These are phyloP conservation scores for Skeletonema marinoi DNA, from an alignment of 108 stramenopile genomes.

Conservation along the genomic window DNA sequence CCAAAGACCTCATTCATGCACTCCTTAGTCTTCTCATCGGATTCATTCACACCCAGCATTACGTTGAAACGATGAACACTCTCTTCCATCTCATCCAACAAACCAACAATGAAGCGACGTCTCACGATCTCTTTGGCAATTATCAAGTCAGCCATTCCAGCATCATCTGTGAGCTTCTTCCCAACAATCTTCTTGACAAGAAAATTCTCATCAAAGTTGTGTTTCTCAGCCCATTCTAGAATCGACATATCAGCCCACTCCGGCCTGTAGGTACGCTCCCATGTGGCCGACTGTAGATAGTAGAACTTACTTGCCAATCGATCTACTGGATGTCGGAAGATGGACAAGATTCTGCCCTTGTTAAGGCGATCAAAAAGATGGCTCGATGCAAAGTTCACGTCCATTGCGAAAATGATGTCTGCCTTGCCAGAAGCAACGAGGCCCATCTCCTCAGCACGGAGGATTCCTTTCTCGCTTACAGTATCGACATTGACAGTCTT, in stretches of 20 bases:
- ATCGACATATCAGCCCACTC: conserved; percentile 39
- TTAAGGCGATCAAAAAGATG: conserved; percentile 36
- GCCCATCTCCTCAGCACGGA: conserved; percentile 30
- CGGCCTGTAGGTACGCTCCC: conserved; percentile 46
- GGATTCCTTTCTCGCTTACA: conserved; percentile 36
- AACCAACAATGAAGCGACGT: conserved; percentile 50
- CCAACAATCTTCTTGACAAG: conserved; percentile 30
- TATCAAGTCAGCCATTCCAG: conserved; percentile 22
- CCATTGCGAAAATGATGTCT: conserved; percentile 50
- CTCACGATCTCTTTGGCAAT: conserved; percentile 50
- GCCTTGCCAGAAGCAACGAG: conserved; percentile 27
- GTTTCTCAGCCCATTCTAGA: conserved; percentile 41
- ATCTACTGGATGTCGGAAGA: conserved; percentile 51
- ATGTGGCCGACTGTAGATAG: conserved; percentile 46
- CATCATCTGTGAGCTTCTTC: conserved; percentile 12
- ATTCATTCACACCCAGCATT: conserved; percentile 24
- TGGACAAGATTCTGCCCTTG: conserved; percentile 38
- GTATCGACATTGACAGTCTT: conserved; percentile 56
- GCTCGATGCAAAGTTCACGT: conserved; percentile 34
- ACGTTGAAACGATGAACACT: conserved; percentile 41
- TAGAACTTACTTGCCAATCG: conserved; percentile 40
- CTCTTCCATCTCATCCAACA: conserved; percentile 47
- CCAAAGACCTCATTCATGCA: conserved; percentile 37
- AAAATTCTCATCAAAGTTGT: conserved; percentile 24
- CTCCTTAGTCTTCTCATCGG: conserved; percentile 3